phyloP scores from a whole-genome alignment of 2,329 filamentous ascomycete genomes.

The Neonectria punicea region DNA sequence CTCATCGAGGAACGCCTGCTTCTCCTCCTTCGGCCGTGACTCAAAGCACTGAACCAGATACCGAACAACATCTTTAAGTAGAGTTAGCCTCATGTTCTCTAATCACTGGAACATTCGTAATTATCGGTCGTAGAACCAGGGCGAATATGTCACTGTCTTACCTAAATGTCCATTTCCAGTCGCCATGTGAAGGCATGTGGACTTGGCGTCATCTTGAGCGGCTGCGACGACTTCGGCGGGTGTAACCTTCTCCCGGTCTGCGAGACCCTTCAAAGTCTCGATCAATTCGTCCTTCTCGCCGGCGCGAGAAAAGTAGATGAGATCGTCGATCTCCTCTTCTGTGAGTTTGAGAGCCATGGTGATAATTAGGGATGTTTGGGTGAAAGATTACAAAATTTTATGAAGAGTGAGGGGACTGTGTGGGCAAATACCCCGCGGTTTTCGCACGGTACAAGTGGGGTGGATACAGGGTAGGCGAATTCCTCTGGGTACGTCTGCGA shows the following conservation, averaged over 20 bases:
- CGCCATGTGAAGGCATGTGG: slow-evolving; percentile 91
- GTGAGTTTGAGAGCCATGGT: slow-evolving; percentile 66
- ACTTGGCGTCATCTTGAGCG: slow-evolving; percentile 78
- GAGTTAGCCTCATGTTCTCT: slow-evolving; percentile 12
- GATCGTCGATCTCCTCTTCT: slow-evolving; percentile 88
- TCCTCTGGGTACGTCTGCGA: background rate
- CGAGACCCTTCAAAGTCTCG: slow-evolving; percentile 66
- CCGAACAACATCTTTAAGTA: slow-evolving; percentile 55
- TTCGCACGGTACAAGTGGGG: slow-evolving; percentile 47
- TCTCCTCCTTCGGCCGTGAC: slow-evolving; percentile 52
- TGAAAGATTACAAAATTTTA: slow-evolving; percentile 45
- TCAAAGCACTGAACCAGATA: slow-evolving; percentile 57
- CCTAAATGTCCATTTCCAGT: slow-evolving; percentile 88
- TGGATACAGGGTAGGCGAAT: slow-evolving; percentile 43
- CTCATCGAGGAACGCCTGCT: slow-evolving; percentile 69
- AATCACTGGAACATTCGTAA: background rate
- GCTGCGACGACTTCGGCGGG: slow-evolving; percentile 73
- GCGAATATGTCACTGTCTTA: slow-evolving; percentile 51
- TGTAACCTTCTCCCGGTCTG: slow-evolving; percentile 68
- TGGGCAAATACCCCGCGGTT: slow-evolving; percentile 46
- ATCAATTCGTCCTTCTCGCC: slow-evolving; percentile 79
- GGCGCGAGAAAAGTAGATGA: slow-evolving; percentile 85
- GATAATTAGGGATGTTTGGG: slow-evolving; percentile 27
- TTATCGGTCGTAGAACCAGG: accelerated
- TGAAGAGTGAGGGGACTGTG: slow-evolving; percentile 54